Percentiles rank a stretch among this genome's conserved stretches.
These are phyloP conservation scores for Phialophora verrucosa DNA, from an alignment of 2,329 filamentous ascomycete genomes.

Conservation along the genomic window DNA sequence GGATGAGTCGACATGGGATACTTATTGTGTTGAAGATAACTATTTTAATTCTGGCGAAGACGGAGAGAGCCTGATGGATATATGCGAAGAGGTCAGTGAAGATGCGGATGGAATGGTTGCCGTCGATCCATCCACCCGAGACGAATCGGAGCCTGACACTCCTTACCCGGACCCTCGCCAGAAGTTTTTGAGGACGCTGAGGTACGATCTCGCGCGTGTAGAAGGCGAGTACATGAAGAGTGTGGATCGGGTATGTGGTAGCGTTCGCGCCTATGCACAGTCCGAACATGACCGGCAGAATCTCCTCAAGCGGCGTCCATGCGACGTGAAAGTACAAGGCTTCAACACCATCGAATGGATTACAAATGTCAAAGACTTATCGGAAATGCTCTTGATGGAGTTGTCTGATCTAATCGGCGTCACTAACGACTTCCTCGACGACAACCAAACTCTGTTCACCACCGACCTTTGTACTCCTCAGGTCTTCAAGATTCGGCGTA, in stretches of 20 bases:
- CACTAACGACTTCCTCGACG: neutral
- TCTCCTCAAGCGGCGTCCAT: neutral
- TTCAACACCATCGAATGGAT: neutral
- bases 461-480: neutral
- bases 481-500: neutral
- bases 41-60: neutral
- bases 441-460: neutral
- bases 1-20: neutral
- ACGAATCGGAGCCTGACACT: neutral
- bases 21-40: neutral
- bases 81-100: neutral
- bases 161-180: neutral
- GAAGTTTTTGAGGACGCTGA: neutral
- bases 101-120: neutral
- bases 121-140: neutral
- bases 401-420: neutral
- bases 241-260: neutral
- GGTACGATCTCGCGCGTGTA: neutral
- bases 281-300: neutral
- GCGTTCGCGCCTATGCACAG: neutral
- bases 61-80: neutral
- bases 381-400: neutral
- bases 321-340: neutral
- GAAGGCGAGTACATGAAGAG: neutral
- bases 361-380: neutral